Evolutionary conservation across 2,329 filamentous ascomycete species (phyloP).

Genomic region (Exophiala calicioides): DNA sequence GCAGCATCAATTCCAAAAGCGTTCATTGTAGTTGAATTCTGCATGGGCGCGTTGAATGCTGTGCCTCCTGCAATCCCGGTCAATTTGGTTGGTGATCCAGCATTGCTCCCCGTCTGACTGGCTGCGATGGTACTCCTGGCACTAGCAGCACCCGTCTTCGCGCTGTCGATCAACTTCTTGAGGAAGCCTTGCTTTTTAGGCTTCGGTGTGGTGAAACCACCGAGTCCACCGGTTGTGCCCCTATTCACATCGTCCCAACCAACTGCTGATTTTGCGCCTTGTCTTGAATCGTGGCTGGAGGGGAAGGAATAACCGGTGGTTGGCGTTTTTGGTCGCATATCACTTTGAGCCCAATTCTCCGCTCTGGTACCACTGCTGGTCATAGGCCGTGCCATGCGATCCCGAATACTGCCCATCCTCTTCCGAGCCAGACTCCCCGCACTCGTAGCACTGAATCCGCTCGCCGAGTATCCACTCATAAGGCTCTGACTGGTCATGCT

Average conservation of each 20-base stretch:
- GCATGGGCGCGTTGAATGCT: conserved; percentile 25
- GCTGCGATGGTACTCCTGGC: conserved; percentile 81
- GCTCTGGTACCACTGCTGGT: conserved; percentile 44
- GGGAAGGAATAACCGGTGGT: conserved; percentile 85
- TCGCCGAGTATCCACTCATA: conserved; percentile 91
- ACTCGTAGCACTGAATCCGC: conserved; percentile 90
- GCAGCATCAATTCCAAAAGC: conserved; percentile 54
- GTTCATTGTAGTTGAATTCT: conserved; percentile 37
- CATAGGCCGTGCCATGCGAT: conserved; percentile 43
- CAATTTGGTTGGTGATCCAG: conserved; percentile 53
- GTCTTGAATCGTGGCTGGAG: conserved; percentile 73
- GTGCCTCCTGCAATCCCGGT: conserved; percentile 57
- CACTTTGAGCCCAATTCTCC: conserved; percentile 38
- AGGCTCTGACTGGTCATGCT: conserved; percentile 79
- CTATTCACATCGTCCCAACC: conserved; percentile 55
- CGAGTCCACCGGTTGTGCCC: conserved; percentile 64
- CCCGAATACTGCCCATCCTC: conserved; percentile 37
- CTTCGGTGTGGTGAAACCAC: conserved; percentile 74
- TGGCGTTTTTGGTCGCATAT: conserved; percentile 52
- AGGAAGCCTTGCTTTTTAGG: conserved; percentile 86
- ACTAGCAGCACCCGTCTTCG: conserved; percentile 89
- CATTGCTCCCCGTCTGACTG: conserved; percentile 51
- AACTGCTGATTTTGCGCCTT: conserved; percentile 63
- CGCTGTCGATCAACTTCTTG: conserved; percentile 91
- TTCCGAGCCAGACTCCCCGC: conserved; percentile 88